Percentiles rank a stretch among this genome's conserved stretches.
These are phyloP conservation scores for Cladosporium velox DNA, from an alignment of 2,329 filamentous ascomycete genomes.

Conservation along the genomic window DNA sequence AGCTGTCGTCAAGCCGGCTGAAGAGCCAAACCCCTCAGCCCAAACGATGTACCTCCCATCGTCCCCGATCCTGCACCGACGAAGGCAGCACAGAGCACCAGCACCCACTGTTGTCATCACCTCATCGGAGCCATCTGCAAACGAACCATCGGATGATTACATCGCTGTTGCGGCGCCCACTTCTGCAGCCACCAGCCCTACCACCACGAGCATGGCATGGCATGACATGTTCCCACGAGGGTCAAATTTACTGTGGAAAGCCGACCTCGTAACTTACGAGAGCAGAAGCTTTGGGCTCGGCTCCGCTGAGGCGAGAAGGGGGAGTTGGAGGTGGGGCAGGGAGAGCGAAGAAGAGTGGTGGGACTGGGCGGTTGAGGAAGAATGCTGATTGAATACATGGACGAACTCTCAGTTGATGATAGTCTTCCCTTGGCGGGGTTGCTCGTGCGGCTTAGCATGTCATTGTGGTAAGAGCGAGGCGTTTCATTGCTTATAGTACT, in stretches of 20 bases:
- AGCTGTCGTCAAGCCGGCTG: background rate
- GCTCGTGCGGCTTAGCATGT: background rate
- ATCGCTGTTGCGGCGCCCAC: background rate
- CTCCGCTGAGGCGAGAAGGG: background rate
- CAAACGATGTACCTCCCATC: conserved; percentile 5
- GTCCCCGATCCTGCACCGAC: conserved; percentile 15
- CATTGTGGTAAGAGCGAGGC: background rate
- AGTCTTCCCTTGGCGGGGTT: background rate
- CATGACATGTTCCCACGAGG: conserved; percentile 6
- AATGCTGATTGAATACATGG: background rate
- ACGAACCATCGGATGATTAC: background rate
- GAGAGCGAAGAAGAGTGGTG: conserved; percentile 15
- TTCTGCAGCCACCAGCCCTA: background rate
- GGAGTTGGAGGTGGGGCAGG: conserved; percentile 4
- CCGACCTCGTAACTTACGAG: background rate
- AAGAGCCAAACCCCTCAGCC: background rate
- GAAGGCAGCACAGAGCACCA: background rate
- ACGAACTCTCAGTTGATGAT: background rate
- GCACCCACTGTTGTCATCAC: conserved; percentile 12
- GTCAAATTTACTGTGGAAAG: background rate
- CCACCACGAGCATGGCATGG: background rate
- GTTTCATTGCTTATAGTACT: background rate
- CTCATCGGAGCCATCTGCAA: background rate
- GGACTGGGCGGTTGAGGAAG: conserved; percentile 14
- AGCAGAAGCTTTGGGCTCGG: background rate